Conservation (phyloP, 164 flowering plant genomes). For the Akebia trifoliata region DNA sequence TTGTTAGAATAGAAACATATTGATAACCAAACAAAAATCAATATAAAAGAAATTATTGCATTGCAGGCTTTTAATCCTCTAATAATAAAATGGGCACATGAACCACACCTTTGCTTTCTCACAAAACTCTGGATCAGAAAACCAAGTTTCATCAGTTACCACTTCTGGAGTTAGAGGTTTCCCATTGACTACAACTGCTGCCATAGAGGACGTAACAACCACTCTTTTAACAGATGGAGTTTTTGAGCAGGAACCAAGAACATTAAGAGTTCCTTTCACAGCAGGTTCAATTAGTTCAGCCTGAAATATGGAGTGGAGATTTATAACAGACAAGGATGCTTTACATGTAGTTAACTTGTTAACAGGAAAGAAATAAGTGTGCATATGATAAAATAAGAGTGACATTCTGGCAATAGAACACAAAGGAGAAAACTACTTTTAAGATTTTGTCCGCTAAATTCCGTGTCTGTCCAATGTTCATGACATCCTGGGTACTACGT, state of each 20-base stretch:
- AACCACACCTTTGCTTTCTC: slow-evolving; percentile 26
- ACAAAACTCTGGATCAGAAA: slow-evolving; percentile 36
- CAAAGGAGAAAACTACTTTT: not conserved
- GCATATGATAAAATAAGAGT: not conserved
- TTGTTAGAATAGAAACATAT: not conserved
- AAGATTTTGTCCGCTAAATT: too few relatives aligned
- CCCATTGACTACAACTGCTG: slow-evolving; percentile 25
- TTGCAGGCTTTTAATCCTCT: too few relatives aligned
- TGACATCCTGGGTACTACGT: too few relatives aligned
- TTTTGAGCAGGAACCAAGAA: slow-evolving; percentile 40
- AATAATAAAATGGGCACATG: not conserved
- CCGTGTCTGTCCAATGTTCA: too few relatives aligned
- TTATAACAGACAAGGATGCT: not conserved
- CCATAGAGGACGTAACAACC: slow-evolving; percentile 47
- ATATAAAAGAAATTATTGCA: not conserved
- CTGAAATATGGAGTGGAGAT: slow-evolving; percentile 19
- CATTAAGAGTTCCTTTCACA: slow-evolving; percentile 44
- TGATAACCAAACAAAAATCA: not conserved
- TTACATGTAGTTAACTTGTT: not conserved
- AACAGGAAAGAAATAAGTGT: not conserved
- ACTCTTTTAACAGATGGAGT: slow-evolving; percentile 41
- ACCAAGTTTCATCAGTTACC: slow-evolving; percentile 40
- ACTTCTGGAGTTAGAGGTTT: slow-evolving; percentile 29
- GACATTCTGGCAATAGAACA: not conserved
- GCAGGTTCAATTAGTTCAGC: slow-evolving; percentile 50